Percentiles rank a stretch among this genome's conserved stretches.
phyloP scores from a whole-genome alignment of 163 green algal species.

The Scenedesmus sp. region DNA sequence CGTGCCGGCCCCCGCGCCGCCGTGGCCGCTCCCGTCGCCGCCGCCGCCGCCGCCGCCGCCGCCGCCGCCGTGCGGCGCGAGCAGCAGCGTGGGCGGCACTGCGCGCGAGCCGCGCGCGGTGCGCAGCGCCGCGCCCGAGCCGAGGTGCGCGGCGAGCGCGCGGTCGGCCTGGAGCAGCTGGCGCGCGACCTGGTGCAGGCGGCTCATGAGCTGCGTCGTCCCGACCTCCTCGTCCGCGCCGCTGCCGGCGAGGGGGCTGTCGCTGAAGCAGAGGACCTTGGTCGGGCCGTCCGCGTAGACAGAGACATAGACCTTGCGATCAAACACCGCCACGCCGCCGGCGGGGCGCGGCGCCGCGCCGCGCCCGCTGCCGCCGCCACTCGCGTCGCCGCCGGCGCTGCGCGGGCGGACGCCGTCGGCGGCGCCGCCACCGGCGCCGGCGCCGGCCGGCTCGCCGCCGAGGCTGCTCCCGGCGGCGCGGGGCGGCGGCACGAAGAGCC shows the following conservation, averaged over 20 bases:
- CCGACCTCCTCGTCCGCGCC: slow-evolving; percentile 67
- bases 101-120: neutral
- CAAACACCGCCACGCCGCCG: slow-evolving; percentile 47
- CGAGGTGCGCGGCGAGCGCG: slow-evolving; percentile 23
- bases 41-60: neutral
- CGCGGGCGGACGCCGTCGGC: neutral
- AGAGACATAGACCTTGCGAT: slow-evolving; percentile 65
- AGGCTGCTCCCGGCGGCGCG: too few species aligned
- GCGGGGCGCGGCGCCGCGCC: too few species aligned
- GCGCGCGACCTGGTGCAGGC: slow-evolving; percentile 41
- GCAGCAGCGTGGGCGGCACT: slow-evolving; percentile 25
- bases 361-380: neutral
- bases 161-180: slow-evolving; percentile 34
- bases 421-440: too few species aligned
- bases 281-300: slow-evolving; percentile 87
- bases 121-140: neutral
- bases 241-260: slow-evolving; percentile 53
- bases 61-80: slow-evolving; percentile 15
- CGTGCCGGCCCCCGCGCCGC: neutral
- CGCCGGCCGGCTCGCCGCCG: too few species aligned
- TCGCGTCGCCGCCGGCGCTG: neutral
- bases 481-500: too few species aligned
- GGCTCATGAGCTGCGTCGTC: slow-evolving; percentile 69
- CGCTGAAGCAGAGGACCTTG: slow-evolving; percentile 81
- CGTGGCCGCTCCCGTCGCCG: neutral